Base-by-base conservation (phyloP, 1,284 basidiomycete species). In the Agaricales sp. region DNA sequence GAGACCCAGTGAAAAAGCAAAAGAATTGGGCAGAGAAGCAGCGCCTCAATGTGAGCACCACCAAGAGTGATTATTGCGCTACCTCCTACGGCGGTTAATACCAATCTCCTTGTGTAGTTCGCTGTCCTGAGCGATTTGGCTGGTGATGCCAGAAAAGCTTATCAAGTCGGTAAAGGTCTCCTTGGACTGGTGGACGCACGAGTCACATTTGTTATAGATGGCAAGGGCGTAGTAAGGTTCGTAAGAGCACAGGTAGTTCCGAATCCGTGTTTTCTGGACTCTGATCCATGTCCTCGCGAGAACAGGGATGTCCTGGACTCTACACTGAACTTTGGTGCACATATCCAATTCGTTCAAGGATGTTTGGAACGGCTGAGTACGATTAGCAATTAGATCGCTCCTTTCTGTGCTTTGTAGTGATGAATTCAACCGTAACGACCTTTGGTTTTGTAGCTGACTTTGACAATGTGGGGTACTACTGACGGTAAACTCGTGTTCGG, bases 201-300 rank as follows among this genome's bases (percentile, higher is more conserved):
- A 19, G 73, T 78, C 20, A 91, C 87, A 0, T 83, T 88, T 60
- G 70, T 89, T 57, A 79, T 91, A 50, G 85, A 88, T 60, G 69
- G 66, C 48, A 72, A 82, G 49, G 87, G 88, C 2, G 65, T 78
- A 44, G 67, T 90, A 24, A 71, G 75, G 77, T 84, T 13, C 14
- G 47, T n/a, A n/a, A n/a, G n/a, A n/a, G n/a, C n/a, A n/a, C n/a
- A 35, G 30, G 30, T 35, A 11, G 8, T 35, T 8, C n/a, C n/a
- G n/a, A 59, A 22, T 37, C 41, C 41, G 20, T 43, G 71, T 64
- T 50, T 35, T 47, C 43, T 41, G n/a, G 30, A 35, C 30, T 35
- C 30, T 35, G 30, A 35, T 11, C 30, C 11, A 35, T n/a, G 11
- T 11, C 11, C 30, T 46, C 13, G 20, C 30, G 46, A 30, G 14